phyloP scores from a whole-genome alignment of 345 rosid genomes.

The Geranium rotundifolium region DNA sequence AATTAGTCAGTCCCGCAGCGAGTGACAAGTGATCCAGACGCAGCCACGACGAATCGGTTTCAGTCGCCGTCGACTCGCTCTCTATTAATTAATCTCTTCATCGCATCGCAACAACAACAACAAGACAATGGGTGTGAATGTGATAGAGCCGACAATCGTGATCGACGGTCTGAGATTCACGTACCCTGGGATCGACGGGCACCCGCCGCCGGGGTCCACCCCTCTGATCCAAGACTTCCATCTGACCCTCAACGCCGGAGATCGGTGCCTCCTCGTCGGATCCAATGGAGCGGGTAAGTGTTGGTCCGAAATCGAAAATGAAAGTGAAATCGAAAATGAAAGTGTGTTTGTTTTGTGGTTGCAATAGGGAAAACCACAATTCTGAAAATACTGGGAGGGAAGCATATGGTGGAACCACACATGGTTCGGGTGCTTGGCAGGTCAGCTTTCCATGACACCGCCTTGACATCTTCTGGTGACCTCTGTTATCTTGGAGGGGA shows the following conservation, averaged over 20 bases:
- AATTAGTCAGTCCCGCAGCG: no score
- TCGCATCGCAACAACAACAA: no score
- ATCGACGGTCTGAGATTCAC: constrained; percentile 79
- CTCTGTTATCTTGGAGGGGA: constrained; percentile 95
- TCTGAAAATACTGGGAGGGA: constrained; percentile 87
- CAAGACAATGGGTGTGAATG: constrained; percentile 7
- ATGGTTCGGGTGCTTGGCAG: constrained; percentile 84
- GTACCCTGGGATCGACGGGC: constrained; percentile 91
- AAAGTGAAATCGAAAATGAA: no score
- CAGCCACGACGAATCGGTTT: no score
- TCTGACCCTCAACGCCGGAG: constrained; percentile 44
- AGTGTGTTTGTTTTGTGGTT: not conserved
- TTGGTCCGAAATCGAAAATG: no score
- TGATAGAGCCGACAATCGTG: constrained; percentile 36
- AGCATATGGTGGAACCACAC: constrained; percentile 90
- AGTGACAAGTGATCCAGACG: no score
- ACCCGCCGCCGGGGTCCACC: constrained; percentile 75
- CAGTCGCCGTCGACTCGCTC: no score
- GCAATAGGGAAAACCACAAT: constrained; percentile 74
- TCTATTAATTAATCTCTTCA: no score
- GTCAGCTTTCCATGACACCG: constrained; percentile 90
- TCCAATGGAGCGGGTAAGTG: constrained; percentile 85
- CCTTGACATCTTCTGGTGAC: constrained; percentile 74
- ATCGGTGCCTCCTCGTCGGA: constrained; percentile 94
- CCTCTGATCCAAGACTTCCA: constrained; percentile 66